Conservation (phyloP, 1,284 basidiomycete species). For the Tilletia indica region DNA sequence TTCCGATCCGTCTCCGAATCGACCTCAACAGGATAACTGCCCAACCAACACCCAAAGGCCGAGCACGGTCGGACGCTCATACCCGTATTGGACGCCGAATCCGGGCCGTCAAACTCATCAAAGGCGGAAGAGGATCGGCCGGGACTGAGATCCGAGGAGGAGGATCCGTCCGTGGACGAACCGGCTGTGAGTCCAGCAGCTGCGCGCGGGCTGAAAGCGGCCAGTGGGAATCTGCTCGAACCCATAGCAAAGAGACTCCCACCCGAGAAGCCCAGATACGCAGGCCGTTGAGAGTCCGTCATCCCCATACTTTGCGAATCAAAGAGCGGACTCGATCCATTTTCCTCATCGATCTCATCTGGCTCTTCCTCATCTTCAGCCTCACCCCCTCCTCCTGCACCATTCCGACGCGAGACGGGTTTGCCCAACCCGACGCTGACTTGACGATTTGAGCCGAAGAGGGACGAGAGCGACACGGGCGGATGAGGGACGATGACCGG, state of each 20-base stretch:
- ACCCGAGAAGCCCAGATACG: constrained; percentile 45
- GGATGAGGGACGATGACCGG: constrained; percentile 43
- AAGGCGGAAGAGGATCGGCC: background rate
- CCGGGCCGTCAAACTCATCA: constrained; percentile 1
- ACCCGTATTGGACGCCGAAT: background rate
- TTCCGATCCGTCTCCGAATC: constrained; percentile 27
- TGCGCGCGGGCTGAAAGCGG: constrained; percentile 32
- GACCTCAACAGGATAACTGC: constrained; percentile 34
- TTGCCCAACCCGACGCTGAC: constrained; percentile 1
- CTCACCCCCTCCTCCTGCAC: background rate
- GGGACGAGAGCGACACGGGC: constrained; percentile 25
- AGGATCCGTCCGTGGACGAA: background rate
- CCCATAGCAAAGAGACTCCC: constrained; percentile 50
- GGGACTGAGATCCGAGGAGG: no score
- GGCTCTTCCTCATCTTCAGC: background rate
- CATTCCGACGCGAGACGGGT: background rate
- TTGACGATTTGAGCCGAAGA: background rate
- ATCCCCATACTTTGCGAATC: constrained; percentile 13
- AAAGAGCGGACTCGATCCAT: background rate
- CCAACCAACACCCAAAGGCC: constrained; percentile 45
- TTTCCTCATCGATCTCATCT: background rate
- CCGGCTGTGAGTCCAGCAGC: background rate
- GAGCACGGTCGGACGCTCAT: constrained; percentile 26
- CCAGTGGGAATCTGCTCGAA: constrained; percentile 38
- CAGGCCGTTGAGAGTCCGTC: constrained; percentile 21